Evolutionary conservation across 1,284 basidiomycete species (phyloP).

Genomic region (Tilletia indica): DNA sequence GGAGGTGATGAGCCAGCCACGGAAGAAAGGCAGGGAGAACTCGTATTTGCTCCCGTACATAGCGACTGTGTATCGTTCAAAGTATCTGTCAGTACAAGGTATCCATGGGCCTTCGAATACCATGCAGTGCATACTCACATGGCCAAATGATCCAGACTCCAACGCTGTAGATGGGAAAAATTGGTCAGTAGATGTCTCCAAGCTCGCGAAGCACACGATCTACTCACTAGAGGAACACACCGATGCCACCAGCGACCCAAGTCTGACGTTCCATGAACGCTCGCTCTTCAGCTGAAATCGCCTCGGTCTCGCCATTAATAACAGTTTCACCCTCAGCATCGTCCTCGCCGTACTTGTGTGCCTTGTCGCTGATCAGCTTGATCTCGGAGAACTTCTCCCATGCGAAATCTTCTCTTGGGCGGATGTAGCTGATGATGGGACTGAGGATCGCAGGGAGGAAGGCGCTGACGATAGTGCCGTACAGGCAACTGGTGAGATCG

Average conservation of each 20-base stretch:
- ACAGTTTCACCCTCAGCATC: neutral
- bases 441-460: constrained; percentile 33
- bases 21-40: constrained; percentile 30
- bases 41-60: constrained; percentile 28
- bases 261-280: constrained; percentile 20
- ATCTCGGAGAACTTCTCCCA: constrained; percentile 37
- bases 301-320: neutral
- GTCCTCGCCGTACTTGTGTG: neutral
- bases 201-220: neutral
- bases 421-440: constrained; percentile 25
- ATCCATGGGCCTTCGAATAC: neutral
- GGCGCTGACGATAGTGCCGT: constrained; percentile 43
- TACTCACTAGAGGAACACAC: constrained; percentile 21
- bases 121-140: constrained; percentile 13
- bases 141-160: constrained; percentile 28
- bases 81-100: neutral
- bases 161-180: neutral
- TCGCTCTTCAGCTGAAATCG: constrained; percentile 13
- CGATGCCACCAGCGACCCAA: constrained; percentile 10
- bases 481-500: constrained; percentile 39
- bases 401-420: constrained; percentile 24
- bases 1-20: constrained; percentile 29
- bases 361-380: constrained; percentile 34
- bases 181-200: neutral
- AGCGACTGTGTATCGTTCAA: constrained; percentile 6